These are phyloP conservation scores for Lachnellula hyalina DNA, from an alignment of 2,329 filamentous ascomycete genomes.

Conservation along the genomic window DNA sequence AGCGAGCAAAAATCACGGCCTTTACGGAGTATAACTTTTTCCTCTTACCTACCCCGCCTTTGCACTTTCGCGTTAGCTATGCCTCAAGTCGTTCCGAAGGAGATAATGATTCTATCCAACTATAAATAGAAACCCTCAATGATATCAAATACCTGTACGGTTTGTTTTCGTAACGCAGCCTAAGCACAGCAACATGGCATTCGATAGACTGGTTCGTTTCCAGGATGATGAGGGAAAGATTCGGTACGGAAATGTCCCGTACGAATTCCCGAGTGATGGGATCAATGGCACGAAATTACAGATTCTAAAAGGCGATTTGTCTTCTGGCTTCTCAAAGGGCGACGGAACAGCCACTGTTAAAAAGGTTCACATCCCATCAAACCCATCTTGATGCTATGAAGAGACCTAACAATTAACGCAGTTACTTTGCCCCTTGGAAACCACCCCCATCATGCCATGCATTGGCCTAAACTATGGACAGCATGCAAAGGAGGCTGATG, in stretches of 20 bases:
- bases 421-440: not conserved
- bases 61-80: too few species aligned
- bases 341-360: not conserved
- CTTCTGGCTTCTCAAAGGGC: not conserved
- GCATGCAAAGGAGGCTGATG: conserved; percentile 34
- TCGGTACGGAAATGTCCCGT: not conserved
- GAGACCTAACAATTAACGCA: not conserved
- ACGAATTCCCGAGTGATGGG: not conserved
- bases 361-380: not conserved
- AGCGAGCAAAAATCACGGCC: too few species aligned
- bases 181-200: not conserved
- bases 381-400: not conserved
- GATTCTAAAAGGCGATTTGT: not conserved
- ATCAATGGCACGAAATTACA: not conserved
- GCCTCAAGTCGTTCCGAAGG: too few species aligned
- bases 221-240: not conserved
- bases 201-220: not conserved
- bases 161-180: too few species aligned
- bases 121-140: too few species aligned
- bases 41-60: too few species aligned
- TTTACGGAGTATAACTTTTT: too few species aligned
- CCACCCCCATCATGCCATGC: conserved; percentile 48
- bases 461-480: conserved; percentile 56
- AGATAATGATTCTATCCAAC: too few species aligned
- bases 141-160: too few species aligned